Evolutionary conservation across 352 stramenopile species (phyloP).

Genomic region (Phytophthora europaea): DNA sequence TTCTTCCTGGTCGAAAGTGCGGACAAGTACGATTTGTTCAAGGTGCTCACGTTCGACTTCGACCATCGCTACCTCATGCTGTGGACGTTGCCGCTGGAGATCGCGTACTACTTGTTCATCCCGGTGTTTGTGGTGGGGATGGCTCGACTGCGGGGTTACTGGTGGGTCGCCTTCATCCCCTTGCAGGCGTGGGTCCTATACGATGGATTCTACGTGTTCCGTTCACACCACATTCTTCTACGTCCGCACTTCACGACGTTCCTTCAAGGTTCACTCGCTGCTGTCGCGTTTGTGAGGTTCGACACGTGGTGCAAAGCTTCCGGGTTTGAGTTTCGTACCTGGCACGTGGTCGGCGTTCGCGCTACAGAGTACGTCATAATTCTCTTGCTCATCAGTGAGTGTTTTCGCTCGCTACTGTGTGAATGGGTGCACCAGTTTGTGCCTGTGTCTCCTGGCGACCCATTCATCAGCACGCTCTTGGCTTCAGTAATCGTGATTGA

Average conservation of each 20-base stretch:
- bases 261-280: slow-evolving; percentile 43
- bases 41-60: slow-evolving; percentile 44
- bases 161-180: slow-evolving; percentile 12
- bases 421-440: slow-evolving; percentile 37
- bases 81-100: slow-evolving; percentile 34
- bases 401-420: slow-evolving; percentile 37
- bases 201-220: slow-evolving; percentile 27
- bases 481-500: slow-evolving; percentile 46
- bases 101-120: slow-evolving; percentile 54
- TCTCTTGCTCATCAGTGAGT: slow-evolving; percentile 31
- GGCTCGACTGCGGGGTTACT: slow-evolving; percentile 15
- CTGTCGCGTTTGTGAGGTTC: slow-evolving; percentile 36
- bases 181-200: slow-evolving; percentile 32
- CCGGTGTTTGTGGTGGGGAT: slow-evolving; percentile 37
- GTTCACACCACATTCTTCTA: slow-evolving; percentile 34
- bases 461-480: slow-evolving; percentile 35
- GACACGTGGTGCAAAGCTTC: slow-evolving; percentile 18
- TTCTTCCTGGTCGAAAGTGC: slow-evolving; percentile 32
- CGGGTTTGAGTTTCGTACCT: slow-evolving; percentile 19
- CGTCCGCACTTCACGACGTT: slow-evolving; percentile 48
- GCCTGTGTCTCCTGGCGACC: slow-evolving; percentile 16
- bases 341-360: slow-evolving; percentile 17
- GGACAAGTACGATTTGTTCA: slow-evolving; percentile 33
- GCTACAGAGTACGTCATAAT: slow-evolving; percentile 25
- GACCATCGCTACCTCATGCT: slow-evolving; percentile 31